Conservation (phyloP, 257 asterid species). For the Perilla frutescens region DNA sequence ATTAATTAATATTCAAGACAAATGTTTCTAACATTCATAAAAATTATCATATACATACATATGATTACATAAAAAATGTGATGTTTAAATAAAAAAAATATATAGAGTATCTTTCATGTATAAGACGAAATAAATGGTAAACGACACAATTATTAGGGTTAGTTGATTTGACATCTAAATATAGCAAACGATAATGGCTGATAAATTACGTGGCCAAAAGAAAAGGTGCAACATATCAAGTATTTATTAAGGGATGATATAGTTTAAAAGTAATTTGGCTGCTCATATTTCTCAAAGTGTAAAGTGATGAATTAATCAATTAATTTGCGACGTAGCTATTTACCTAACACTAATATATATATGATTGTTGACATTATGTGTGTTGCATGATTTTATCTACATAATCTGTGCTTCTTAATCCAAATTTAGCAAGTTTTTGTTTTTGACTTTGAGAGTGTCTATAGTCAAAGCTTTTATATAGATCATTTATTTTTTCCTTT, state of each 20-base stretch:
- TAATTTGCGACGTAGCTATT: background rate
- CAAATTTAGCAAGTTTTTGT: background rate
- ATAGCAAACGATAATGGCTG: background rate
- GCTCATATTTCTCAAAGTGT: constrained; percentile 13
- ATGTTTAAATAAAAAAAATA: no score
- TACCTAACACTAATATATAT: background rate
- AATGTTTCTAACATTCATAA: no score
- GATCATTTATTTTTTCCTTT: no score
- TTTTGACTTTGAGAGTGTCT: background rate
- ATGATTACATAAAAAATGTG: background rate
- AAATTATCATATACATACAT: no score
- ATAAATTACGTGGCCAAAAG: constrained; percentile 13
- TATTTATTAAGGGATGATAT: constrained; percentile 9
- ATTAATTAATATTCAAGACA: no score
- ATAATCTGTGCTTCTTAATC: constrained; percentile 7
- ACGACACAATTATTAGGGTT: background rate
- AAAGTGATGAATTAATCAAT: background rate
- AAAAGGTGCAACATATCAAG: constrained; percentile 14
- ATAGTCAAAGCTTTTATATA: no score
- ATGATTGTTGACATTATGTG: background rate
- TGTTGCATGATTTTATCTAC: background rate
- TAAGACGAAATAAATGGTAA: no score
- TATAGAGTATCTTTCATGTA: no score
- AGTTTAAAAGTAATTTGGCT: background rate
- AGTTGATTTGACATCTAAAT: background rate